phyloP scores from a whole-genome alignment of 1,284 basidiomycete species.

The Puccinia triticina region DNA sequence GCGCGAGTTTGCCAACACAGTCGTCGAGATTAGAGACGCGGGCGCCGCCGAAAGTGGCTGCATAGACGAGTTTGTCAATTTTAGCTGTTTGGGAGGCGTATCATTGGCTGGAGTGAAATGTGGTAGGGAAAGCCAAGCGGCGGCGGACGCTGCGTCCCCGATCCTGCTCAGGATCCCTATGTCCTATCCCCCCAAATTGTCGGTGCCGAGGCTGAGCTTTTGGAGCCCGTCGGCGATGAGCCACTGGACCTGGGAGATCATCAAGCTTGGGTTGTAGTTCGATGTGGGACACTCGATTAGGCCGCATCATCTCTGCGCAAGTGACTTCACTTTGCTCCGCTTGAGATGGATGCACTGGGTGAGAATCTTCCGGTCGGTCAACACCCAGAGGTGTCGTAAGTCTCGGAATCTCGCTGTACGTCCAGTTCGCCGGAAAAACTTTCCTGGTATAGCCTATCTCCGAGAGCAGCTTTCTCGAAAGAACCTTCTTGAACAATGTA shows the following conservation, averaged over 20 bases:
- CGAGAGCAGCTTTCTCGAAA: too few relatives aligned
- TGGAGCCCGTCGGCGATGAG: slow-evolving; percentile 76
- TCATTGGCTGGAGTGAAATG: slow-evolving; percentile 52
- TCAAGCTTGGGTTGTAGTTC: slow-evolving; percentile 86
- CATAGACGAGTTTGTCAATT: slow-evolving; percentile 76
- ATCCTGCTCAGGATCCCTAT: slow-evolving; percentile 81
- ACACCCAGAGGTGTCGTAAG: too few relatives aligned
- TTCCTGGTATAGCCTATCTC: too few relatives aligned
- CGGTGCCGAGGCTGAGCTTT: slow-evolving; percentile 90
- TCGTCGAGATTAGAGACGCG: slow-evolving; percentile 74
- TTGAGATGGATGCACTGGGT: slow-evolving; percentile 86
- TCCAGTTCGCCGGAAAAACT: too few relatives aligned
- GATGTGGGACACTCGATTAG: slow-evolving; percentile 85
- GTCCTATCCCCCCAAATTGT: slow-evolving; percentile 82
- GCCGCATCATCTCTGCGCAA: slow-evolving; percentile 73
- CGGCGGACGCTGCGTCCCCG: slow-evolving; percentile 77
- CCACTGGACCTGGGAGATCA: slow-evolving; percentile 75
- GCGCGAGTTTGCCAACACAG: slow-evolving; percentile 74
- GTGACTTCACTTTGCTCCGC: slow-evolving; percentile 71
- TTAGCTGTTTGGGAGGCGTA: slow-evolving; percentile 66
- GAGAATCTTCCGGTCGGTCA: too few relatives aligned
- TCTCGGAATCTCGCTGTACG: too few relatives aligned
- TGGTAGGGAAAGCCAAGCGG: slow-evolving; percentile 64
- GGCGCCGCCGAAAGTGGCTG: slow-evolving; percentile 91
- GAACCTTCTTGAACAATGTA: too few relatives aligned